Evolutionary conservation across 805 yeast genomes (phyloP), one percentile per base, ranked within the genome.

Genomic region (Wickerhamomyces hampshirensis): DNA sequence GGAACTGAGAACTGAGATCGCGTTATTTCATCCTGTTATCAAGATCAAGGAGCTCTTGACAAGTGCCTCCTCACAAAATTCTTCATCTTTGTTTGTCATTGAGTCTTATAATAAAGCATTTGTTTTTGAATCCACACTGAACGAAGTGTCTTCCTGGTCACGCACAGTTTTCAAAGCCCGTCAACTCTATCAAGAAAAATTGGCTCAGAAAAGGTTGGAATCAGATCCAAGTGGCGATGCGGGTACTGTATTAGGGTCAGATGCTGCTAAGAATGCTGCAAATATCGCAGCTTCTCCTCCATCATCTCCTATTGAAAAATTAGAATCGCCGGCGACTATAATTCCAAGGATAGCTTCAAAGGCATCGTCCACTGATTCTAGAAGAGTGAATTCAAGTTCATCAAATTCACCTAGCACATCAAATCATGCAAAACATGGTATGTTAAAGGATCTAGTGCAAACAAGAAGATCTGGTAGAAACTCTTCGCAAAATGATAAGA

Each of bases 31-130:
- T 46, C 65, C 75, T 1, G 73, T 73, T 11, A 61, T 76, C 13
- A 70, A 61, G 34, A 66, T 83, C 46, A 80, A 75, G 48, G 91
- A 83, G 53, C 63, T 82, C 13, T 59, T 75, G 5, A 63, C 68
- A 9, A 60, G 64, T 13, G 51, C 56, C 2, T 49, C 43, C 5
- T 30, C 43, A 1, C 16, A 57, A 6, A 60, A 55, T 30, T 55
- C 62, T 34, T 68, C 68, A 2, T 59, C 68, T 2, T 53, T 53
- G 11, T 78, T 81, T 62, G 81, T 78, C 1, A 69, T 81, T 23
- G 71, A 69, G 41, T 76, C 85, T 0, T 63, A 64, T n/a, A 63
- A 58, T 19, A 63, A 73, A 11, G 68, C 85, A 0, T 71, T 79
- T 46, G 65, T 73, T 4, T 73, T 78, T 53, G 80, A 77, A 46